Evolutionary conservation across 2,329 filamentous ascomycete species (phyloP).

Genomic region (Anthostomella pinea): DNA sequence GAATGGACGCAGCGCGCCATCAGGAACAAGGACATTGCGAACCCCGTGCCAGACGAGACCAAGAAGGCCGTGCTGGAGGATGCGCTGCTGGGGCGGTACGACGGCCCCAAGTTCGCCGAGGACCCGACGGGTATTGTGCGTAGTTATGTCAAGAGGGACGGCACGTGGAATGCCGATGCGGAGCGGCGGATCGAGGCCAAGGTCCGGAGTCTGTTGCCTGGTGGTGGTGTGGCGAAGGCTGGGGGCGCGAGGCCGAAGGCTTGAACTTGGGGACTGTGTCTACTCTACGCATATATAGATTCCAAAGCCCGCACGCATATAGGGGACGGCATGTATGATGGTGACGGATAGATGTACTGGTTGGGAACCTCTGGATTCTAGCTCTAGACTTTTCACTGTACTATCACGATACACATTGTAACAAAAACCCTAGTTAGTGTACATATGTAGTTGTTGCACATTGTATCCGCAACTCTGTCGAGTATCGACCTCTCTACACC

Average conservation of each 20-base stretch:
- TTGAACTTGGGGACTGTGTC: too few species aligned
- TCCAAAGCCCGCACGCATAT: too few species aligned
- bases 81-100: slow-evolving; percentile 38
- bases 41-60: slow-evolving; percentile 11
- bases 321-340: too few species aligned
- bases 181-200: slow-evolving; percentile 26
- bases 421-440: slow-evolving; percentile 22
- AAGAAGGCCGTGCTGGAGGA: slow-evolving; percentile 35
- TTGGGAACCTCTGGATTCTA: slow-evolving; percentile 5
- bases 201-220: slow-evolving; percentile 24
- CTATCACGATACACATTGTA: slow-evolving; percentile 18
- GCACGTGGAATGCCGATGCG: slow-evolving; percentile 27
- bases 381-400: slow-evolving; percentile 15
- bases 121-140: slow-evolving; percentile 31
- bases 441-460: slow-evolving; percentile 13
- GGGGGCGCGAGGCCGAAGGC: slow-evolving; percentile 10
- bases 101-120: slow-evolving; percentile 29
- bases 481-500: background rate
- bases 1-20: slow-evolving; percentile 22
- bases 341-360: background rate
- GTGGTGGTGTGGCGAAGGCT: slow-evolving; percentile 1
- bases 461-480: slow-evolving; percentile 7
- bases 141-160: slow-evolving; percentile 37
- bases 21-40: slow-evolving; percentile 13
- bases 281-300: too few species aligned